Conservation (phyloP, 2,329 filamentous ascomycete species). For the Xylariales sp. region DNA sequence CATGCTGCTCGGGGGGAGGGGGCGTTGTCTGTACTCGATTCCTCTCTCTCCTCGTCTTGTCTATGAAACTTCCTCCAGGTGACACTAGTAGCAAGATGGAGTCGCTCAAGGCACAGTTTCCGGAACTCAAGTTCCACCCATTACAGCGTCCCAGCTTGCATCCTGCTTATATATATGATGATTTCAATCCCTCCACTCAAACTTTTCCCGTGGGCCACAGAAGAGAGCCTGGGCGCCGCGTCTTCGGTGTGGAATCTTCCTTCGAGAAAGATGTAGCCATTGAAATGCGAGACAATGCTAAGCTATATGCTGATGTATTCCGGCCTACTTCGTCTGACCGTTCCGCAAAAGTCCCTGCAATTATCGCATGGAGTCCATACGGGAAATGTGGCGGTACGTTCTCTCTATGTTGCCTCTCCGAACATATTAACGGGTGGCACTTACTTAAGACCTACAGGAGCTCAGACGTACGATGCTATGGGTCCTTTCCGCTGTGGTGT, state of each 20-base stretch:
- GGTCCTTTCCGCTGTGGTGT: conserved; percentile 15
- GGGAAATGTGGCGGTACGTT: conserved; percentile 20
- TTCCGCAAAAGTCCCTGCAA: conserved; percentile 18
- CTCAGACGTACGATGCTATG: conserved; percentile 14
- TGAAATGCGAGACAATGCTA: conserved; percentile 21
- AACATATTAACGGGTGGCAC: conserved; percentile 11
- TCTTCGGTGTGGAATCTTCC: background rate
- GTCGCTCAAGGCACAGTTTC: background rate
- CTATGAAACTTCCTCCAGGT: too few relatives aligned
- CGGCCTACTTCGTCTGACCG: conserved; percentile 13
- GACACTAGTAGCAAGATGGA: too few relatives aligned
- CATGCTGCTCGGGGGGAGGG: too few relatives aligned
- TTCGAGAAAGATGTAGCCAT: conserved; percentile 21
- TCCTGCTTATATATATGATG: background rate
- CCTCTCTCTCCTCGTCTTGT: too few relatives aligned
- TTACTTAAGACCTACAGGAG: conserved; percentile 12
- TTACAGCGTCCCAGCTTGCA: background rate
- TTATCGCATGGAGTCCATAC: conserved; percentile 23
- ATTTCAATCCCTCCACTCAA: conserved; percentile 1
- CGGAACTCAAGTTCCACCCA: background rate
- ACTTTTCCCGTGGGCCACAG: background rate
- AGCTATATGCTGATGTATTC: conserved; percentile 21
- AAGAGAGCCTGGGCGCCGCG: background rate
- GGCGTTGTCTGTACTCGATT: too few relatives aligned
- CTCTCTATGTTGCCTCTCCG: conserved; percentile 11